Evolutionary conservation across 2,329 filamentous ascomycete genomes (phyloP).

Genomic region (Botrytis fabae): DNA sequence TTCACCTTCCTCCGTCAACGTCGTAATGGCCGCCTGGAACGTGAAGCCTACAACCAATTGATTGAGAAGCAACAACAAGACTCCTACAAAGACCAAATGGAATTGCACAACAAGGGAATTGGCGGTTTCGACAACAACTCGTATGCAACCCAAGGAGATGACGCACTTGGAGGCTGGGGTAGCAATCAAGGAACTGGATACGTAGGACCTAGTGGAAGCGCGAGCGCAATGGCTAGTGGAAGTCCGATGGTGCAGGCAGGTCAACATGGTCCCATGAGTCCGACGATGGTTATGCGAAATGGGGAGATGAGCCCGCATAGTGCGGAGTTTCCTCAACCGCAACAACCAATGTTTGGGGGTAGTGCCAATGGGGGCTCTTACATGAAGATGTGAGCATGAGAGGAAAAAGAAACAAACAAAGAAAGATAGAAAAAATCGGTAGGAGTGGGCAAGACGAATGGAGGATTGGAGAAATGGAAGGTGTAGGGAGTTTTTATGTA

Average conservation of each 20-base stretch:
- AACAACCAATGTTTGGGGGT: slow-evolving; percentile 10
- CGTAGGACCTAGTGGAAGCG: slow-evolving; percentile 13
- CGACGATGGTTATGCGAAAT: background rate
- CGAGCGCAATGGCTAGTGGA: slow-evolving; percentile 11
- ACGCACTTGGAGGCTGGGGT: slow-evolving; percentile 38
- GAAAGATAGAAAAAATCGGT: background rate
- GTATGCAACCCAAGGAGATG: slow-evolving; percentile 33
- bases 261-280: background rate
- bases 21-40: slow-evolving; percentile 53
- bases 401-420: background rate
- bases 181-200: slow-evolving; percentile 24
- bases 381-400: background rate
- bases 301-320: slow-evolving; percentile 2
- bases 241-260: slow-evolving; percentile 1
- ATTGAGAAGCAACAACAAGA: slow-evolving; percentile 39
- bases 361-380: slow-evolving; percentile 6
- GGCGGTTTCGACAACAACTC: slow-evolving; percentile 35
- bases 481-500: slow-evolving; percentile 9
- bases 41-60: slow-evolving; percentile 42
- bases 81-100: slow-evolving; percentile 35
- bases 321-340: slow-evolving; percentile 7
- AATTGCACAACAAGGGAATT: slow-evolving; percentile 37
- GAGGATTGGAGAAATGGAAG: background rate
- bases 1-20: slow-evolving; percentile 60
- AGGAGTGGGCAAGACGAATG: background rate